Evolutionary conservation across 768 basidiomycete species (phyloP), one percentile per base, ranked within the genome.

Genomic region (Strobilomyces confusus): DNA sequence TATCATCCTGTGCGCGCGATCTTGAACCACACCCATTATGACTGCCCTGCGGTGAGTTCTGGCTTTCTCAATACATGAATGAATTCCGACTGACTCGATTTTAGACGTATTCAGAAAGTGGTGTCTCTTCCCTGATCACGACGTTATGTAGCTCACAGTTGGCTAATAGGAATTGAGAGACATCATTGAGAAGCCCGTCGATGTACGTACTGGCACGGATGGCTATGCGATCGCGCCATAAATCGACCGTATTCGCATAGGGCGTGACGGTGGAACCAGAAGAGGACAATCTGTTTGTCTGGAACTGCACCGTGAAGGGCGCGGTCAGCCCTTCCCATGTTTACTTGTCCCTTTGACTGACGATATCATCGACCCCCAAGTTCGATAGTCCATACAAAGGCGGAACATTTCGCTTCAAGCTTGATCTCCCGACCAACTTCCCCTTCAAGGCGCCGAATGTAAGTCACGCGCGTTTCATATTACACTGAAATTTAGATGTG

Each of bases 391-490:
- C 91, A 0, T 93, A 93, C 78, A 89, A 85, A 69, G 80, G 79
- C 48, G 91, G 92, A 44, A 89, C 80, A 0, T 93, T 90, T 70
- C 76, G 80, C 59, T 92, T 92, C 69, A 84, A 72, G 36, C 66
- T 92, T 13, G 70, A 73, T n/a, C 74, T 93, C n/a, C 89, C 91
- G 1, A 61, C 76, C n/a, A 86, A 81, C 68, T 93, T 86, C 59
- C 91, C 92, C 9, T 93, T 93, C 81, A 92, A 93, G 69, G 82
- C 92, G 4, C 91, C 91, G 34, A 76, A 78, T 52, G 89, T 91
- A 71, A 60, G 75, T 56, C 41, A 38, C 29, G 20, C 36, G 29
- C 52, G 36, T 54, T 38, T 44, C 34, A 51, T 58, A 38, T 49
- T 45, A 44, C 43, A 38, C 44, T 20, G 12, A 37, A 41, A 40